Evolutionary conservation across 441 rosid species (phyloP).

Genomic region (Jatropha podagrica): DNA sequence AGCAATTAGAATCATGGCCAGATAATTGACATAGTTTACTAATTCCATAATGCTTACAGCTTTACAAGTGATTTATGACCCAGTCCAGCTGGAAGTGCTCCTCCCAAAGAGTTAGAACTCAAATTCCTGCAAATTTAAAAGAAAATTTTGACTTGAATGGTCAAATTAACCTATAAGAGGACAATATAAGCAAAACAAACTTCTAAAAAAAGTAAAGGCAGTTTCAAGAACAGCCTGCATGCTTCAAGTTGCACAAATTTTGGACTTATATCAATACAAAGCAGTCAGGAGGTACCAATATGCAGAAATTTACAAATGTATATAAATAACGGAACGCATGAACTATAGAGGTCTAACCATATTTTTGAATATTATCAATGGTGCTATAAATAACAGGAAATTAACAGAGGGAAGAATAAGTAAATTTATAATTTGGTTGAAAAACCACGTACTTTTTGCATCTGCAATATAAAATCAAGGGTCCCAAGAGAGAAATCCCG

Average conservation of each 20-base stretch:
- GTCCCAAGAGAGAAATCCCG: not conserved
- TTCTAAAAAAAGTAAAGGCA: not conserved
- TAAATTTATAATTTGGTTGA: not conserved
- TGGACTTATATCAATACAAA: not conserved
- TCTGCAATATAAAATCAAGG: not conserved
- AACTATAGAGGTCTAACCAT: conserved; percentile 1
- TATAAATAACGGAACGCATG: not conserved
- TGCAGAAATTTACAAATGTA: not conserved
- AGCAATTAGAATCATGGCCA: not conserved
- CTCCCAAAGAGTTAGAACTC: conserved; percentile 75
- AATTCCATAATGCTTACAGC: conserved; percentile 57
- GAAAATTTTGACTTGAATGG: not conserved
- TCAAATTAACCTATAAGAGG: not conserved
- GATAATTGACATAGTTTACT: conserved; percentile 1
- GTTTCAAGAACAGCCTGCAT: not conserved
- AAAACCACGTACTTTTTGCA: not conserved
- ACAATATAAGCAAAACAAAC: not conserved
- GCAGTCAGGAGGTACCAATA: not conserved
- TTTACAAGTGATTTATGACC: conserved; percentile 73
- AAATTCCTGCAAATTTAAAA: conserved; percentile 60
- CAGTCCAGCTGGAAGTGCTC: conserved; percentile 70
- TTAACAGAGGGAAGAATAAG: not conserved
- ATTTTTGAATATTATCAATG: not conserved
- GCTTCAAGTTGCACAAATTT: not conserved
- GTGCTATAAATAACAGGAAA: not conserved